Conservation (phyloP, 352 stramenopile genomes). For the Phytophthora sansomeana region DNA sequence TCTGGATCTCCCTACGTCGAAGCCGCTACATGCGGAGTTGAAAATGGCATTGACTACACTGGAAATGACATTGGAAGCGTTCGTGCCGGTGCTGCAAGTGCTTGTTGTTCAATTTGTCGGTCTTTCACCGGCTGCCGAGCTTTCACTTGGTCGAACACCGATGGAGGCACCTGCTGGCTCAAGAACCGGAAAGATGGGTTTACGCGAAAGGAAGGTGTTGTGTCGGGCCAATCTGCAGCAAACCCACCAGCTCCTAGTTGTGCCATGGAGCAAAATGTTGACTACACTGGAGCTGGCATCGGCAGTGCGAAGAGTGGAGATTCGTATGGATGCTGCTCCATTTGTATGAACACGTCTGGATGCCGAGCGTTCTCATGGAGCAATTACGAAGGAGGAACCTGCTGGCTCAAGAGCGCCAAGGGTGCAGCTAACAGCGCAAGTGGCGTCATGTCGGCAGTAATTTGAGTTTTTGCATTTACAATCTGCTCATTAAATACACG, state of each 20-base stretch:
- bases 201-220: slow-evolving; percentile 9
- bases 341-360: slow-evolving; percentile 30
- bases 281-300: slow-evolving; percentile 33
- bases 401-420: slow-evolving; percentile 69
- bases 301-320: slow-evolving; percentile 25
- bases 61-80: slow-evolving; percentile 44
- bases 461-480: slow-evolving; percentile 7
- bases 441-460: slow-evolving; percentile 27
- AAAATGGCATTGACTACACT: slow-evolving; percentile 32
- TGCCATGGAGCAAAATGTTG: slow-evolving; percentile 37
- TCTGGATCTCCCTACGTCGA: slow-evolving; percentile 22
- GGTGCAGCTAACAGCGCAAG: not conserved
- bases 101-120: slow-evolving; percentile 36
- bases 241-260: slow-evolving; percentile 35
- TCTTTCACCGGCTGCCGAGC: slow-evolving; percentile 36
- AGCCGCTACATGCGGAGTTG: slow-evolving; percentile 30
- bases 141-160: slow-evolving; percentile 59
- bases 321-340: slow-evolving; percentile 36
- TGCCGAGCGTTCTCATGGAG: slow-evolving; percentile 62
- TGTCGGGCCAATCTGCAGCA: slow-evolving; percentile 22
- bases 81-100: slow-evolving; percentile 1
- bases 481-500: not conserved
- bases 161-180: slow-evolving; percentile 63
- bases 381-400: slow-evolving; percentile 57
- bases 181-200: slow-evolving; percentile 40